Percentiles rank a stretch among this genome's conserved stretches.
Conservation (phyloP, 148 eudicot genomes). For the Rhododendron vialii region DNA sequence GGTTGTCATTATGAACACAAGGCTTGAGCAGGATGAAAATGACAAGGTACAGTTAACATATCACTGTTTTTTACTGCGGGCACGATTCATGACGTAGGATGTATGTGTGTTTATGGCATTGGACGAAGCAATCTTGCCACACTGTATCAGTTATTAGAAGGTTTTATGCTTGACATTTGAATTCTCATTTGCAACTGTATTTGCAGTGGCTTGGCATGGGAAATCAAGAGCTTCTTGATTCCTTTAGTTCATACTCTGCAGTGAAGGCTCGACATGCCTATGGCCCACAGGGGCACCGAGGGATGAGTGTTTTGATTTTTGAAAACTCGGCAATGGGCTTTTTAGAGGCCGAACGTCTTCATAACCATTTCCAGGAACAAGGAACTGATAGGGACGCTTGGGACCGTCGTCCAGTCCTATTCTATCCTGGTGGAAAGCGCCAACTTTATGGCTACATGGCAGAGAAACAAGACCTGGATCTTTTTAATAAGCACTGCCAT, state of each 20-base stretch:
- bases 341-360: constrained; percentile 62
- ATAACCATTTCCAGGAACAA: constrained; percentile 45
- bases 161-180: neutral
- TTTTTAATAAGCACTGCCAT: constrained; percentile 54
- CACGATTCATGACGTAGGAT: neutral
- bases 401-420: constrained; percentile 31
- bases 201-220: constrained; percentile 87
- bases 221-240: constrained; percentile 66
- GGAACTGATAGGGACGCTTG: constrained; percentile 57
- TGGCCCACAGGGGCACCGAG: constrained; percentile 83
- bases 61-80: neutral
- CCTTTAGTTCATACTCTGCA: constrained; percentile 47
- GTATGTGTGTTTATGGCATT: neutral
- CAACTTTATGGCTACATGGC: constrained; percentile 77
- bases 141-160: neutral
- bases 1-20: constrained; percentile 67
- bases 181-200: neutral
- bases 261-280: constrained; percentile 62
- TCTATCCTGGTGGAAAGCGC: constrained; percentile 62
- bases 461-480: constrained; percentile 46
- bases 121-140: neutral
- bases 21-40: constrained; percentile 53
- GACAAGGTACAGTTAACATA: constrained; percentile 42
- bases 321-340: constrained; percentile 62
- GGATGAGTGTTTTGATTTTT: constrained; percentile 63